Evolutionary conservation across 2,329 filamentous ascomycete genomes (phyloP).

Genomic region (Ophiostoma sp.): DNA sequence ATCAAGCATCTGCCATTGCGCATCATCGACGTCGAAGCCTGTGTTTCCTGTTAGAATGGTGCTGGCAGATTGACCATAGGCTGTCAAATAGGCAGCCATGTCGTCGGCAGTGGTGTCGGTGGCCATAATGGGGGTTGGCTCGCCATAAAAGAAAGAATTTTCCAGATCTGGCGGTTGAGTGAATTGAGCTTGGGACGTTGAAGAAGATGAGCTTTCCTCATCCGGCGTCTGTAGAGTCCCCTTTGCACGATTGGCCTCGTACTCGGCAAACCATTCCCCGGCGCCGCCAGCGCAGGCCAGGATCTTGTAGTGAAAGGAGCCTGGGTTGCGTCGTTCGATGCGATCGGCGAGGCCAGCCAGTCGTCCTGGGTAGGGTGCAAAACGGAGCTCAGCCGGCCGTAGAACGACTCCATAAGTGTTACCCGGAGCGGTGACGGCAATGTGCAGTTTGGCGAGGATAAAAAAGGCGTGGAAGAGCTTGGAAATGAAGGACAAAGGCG

Average conservation of each 20-base stretch:
- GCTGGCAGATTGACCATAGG: neutral
- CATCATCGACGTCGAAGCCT: neutral
- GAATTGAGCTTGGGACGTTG: neutral
- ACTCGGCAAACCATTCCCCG: neutral
- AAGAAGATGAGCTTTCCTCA: neutral
- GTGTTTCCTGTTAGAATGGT: too few relatives aligned
- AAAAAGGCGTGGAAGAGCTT: slow-evolving; percentile 18
- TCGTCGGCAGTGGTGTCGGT: neutral
- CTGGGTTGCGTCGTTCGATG: neutral
- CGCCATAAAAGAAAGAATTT: neutral
- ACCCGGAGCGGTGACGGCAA: slow-evolving; percentile 11
- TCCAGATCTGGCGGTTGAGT: neutral
- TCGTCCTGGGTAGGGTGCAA: neutral
- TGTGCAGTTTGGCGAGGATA: slow-evolving; percentile 16
- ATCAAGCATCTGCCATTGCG: slow-evolving; percentile 14
- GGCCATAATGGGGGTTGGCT: neutral
- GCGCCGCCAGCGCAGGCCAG: neutral
- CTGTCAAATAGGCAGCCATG: neutral
- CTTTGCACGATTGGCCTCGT: neutral
- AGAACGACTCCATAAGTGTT: slow-evolving; percentile 20
- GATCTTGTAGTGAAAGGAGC: slow-evolving; percentile 1
- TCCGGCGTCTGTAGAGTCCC: neutral
- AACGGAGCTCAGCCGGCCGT: neutral
- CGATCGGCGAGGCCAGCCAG: neutral
- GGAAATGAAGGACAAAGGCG: neutral